These are phyloP conservation scores for Coemansia biformis DNA, from an alignment of 192 early-diverging fungal species.

Conservation along the genomic window DNA sequence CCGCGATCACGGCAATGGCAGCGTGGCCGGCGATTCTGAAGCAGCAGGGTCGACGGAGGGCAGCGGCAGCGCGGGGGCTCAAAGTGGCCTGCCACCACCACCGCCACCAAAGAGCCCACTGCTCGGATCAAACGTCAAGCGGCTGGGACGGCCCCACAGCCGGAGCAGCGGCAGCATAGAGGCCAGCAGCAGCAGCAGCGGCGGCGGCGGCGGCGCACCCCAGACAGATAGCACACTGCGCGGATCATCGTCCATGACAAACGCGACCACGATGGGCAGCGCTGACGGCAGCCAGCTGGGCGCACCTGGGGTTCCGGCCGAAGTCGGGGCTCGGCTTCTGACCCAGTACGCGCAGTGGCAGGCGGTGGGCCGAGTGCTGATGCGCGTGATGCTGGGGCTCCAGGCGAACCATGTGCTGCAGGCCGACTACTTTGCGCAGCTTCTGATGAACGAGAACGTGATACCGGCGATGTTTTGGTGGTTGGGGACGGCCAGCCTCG, in stretches of 20 bases:
- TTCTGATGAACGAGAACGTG: constrained; percentile 47
- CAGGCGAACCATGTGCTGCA: constrained; percentile 46
- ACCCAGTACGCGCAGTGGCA: constrained; percentile 49
- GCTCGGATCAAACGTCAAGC: constrained; percentile 42
- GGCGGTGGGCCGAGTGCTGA: constrained; percentile 25
- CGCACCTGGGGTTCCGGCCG: constrained; percentile 9
- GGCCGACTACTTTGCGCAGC: constrained; percentile 41
- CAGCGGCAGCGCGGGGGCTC: too few species aligned
- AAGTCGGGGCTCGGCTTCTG: constrained; percentile 28
- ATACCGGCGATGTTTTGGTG: constrained; percentile 48
- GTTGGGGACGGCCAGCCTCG: constrained; percentile 37
- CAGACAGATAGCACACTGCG: too few species aligned
- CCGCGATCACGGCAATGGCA: too few species aligned
- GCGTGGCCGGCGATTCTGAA: too few species aligned
- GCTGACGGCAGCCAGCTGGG: not conserved
- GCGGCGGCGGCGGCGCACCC: not conserved
- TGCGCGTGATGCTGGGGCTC: constrained; percentile 23
- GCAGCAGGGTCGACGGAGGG: too few species aligned
- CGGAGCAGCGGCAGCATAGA: not conserved
- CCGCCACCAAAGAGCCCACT: constrained; percentile 16
- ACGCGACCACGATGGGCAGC: not conserved
- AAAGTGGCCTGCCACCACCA: too few species aligned
- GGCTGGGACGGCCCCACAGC: constrained; percentile 12
- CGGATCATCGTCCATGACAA: too few species aligned
- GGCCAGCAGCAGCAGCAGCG: constrained; percentile 6